Conservation (phyloP, 169 alveolate species). For the Theileria sp. region DNA sequence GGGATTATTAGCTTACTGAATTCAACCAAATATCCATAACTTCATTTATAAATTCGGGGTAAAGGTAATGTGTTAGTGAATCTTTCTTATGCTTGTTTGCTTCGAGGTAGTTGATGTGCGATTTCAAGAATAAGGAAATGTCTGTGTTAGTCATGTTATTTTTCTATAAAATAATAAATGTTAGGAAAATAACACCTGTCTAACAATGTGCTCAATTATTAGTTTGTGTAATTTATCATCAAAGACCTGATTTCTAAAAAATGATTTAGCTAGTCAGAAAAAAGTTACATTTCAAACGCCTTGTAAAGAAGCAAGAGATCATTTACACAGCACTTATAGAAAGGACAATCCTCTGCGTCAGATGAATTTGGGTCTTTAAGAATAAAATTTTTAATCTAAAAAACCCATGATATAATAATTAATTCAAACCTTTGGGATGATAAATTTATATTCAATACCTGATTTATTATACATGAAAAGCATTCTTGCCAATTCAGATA, state of each 20-base stretch:
- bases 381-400: slow-evolving; percentile 36
- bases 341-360: slow-evolving; percentile 8
- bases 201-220: neutral
- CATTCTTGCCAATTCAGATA: slow-evolving; percentile 36
- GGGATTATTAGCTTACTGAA: slow-evolving; percentile 12
- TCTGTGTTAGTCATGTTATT: slow-evolving; percentile 42
- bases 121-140: slow-evolving; percentile 30
- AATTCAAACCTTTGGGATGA: slow-evolving; percentile 12
- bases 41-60: slow-evolving; percentile 35
- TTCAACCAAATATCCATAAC: slow-evolving; percentile 21
- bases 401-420: neutral
- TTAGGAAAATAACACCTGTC: slow-evolving; percentile 12
- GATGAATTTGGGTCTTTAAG: slow-evolving; percentile 37
- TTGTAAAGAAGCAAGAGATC: slow-evolving; percentile 60
- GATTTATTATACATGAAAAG: slow-evolving; percentile 31
- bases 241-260: slow-evolving; percentile 30
- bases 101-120: slow-evolving; percentile 35
- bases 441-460: neutral
- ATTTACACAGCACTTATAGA: slow-evolving; percentile 39
- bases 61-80: neutral
- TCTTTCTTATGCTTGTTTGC: neutral
- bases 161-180: slow-evolving; percentile 9
- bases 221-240: slow-evolving; percentile 19
- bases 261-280: neutral
- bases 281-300: slow-evolving; percentile 54